phyloP scores from a whole-genome alignment of 768 basidiomycete species.

The Mycena vulgaris region DNA sequence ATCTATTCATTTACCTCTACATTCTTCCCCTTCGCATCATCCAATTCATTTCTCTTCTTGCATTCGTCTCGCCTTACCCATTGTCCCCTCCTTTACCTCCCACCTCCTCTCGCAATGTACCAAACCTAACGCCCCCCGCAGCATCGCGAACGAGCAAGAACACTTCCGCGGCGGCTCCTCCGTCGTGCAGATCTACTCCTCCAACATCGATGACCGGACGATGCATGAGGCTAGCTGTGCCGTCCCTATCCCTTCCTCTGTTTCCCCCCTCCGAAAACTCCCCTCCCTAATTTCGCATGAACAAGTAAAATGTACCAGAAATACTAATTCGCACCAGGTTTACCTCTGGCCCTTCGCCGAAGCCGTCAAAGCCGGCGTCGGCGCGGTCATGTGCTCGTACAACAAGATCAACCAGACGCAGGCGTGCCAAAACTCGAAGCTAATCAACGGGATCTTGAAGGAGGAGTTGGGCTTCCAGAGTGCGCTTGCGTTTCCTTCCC shows the following conservation, averaged over 20 bases:
- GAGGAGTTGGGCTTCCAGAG: slow-evolving; percentile 66
- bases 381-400: slow-evolving; percentile 47
- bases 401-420: slow-evolving; percentile 61
- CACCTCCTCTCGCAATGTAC: neutral
- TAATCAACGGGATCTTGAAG: slow-evolving; percentile 62
- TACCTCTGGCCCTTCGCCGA: slow-evolving; percentile 47
- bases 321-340: no score
- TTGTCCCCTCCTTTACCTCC: no score
- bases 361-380: slow-evolving; percentile 51
- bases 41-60: neutral
- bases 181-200: slow-evolving; percentile 37
- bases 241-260: neutral
- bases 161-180: slow-evolving; percentile 41
- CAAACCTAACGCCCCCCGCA: neutral
- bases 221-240: slow-evolving; percentile 47
- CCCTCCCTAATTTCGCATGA: no score
- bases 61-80: neutral
- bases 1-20: no score
- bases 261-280: neutral
- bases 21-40: slow-evolving; percentile 1
- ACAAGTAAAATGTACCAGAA: no score
- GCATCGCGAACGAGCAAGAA: slow-evolving; percentile 44
- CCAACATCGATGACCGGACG: slow-evolving; percentile 60
- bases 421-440: slow-evolving; percentile 61
- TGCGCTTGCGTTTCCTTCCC: no score